These are phyloP conservation scores for Backusella morwellensis DNA, from an alignment of 192 early-diverging fungal genomes.

Conservation along the genomic window DNA sequence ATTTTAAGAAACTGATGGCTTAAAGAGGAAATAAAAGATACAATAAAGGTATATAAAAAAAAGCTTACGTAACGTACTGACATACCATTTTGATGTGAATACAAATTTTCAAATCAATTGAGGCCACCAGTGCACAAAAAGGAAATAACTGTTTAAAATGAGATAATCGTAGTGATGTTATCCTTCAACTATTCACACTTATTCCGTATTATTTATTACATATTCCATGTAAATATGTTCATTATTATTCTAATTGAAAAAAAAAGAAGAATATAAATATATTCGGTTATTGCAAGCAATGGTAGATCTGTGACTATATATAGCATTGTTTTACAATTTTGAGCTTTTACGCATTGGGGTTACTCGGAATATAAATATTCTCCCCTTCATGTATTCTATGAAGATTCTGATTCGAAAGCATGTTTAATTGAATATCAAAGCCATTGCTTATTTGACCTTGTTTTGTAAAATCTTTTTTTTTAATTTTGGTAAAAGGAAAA, in stretches of 20 bases:
- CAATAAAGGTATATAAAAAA: neutral
- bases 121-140: neutral
- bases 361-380: neutral
- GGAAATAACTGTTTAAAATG: neutral
- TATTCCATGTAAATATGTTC: neutral
- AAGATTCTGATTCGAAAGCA: neutral
- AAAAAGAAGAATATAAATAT: neutral
- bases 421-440: neutral
- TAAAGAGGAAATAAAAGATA: neutral
- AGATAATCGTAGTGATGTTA: neutral
- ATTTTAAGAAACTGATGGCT: neutral
- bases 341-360: neutral
- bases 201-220: neutral
- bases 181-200: neutral
- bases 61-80: neutral
- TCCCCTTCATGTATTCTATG: neutral
- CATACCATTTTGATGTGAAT: neutral
- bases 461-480: neutral
- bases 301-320: neutral
- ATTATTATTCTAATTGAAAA: neutral
- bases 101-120: neutral
- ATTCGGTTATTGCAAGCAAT: neutral
- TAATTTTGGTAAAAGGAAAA: neutral
- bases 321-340: neutral
- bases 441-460: neutral